Base-by-base conservation (phyloP, 2,329 filamentous ascomycete genomes). In the Pseudogymnoascus sp. region DNA sequence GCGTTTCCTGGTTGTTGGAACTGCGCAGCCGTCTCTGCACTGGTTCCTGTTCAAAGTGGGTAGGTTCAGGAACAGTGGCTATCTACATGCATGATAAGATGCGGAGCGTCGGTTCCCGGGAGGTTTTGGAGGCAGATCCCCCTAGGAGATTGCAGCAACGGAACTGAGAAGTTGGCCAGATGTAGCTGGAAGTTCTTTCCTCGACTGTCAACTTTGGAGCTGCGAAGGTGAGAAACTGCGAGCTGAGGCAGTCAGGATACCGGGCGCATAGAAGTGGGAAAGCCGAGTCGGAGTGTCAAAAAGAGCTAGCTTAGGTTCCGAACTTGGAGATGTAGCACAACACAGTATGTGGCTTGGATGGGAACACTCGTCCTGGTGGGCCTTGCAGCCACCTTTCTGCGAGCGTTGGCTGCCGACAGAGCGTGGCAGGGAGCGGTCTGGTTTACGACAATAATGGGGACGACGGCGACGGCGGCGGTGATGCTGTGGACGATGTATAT, bases 231-330 rank as follows among this genome's bases (percentile, higher is more conserved):
- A 53, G 14, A 53, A 53, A 53, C 44, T 53, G 44, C 23, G 23
- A 28, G 44, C 23, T n/a, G 23, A 23, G 42, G 16, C 44, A 31
- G 23, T 21, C 23, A 53, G 44, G 23, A 53, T 12, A 28, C 7
- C 44, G 25, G 25, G 25, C 25, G 25, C 23, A 53, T n/a, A 53
- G 46, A 53, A 53, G 46, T 18, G n/a, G 46, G 46, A 53, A 53
- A 53, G 46, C 46, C 46, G 46, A 53, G 46, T 53, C 46, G 46
- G 46, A 53, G 46, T 53, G 25, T 53, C 25, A 53, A 53, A 53
- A 53, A 16, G 46, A 28, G 25, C 25, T 53, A 53, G 46, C 46
- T 53, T 53, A 25, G 46, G 46, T 31, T 53, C 46, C 46, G 46
- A 53, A 16, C 25, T 53, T 31, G 46, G 46, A 53, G 14, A 1